Conservation (phyloP, 2,329 filamentous ascomycete genomes). For the Colletotrichum abscissum region DNA sequence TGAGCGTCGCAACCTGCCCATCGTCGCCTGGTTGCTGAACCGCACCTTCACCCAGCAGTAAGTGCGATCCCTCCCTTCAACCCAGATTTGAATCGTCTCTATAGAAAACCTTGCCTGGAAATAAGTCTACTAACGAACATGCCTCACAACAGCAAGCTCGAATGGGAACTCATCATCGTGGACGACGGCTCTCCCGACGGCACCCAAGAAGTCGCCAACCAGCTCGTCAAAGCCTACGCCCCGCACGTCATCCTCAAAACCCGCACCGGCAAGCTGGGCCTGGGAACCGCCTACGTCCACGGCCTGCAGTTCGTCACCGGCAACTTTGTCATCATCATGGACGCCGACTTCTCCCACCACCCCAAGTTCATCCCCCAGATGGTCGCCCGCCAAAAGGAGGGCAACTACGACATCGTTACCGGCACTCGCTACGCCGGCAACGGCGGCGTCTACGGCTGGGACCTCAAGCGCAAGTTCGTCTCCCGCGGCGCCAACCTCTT, state of each 20-base stretch:
- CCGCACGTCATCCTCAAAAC: slow-evolving; percentile 85
- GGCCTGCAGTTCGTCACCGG: slow-evolving; percentile 90
- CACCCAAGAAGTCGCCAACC: slow-evolving; percentile 88
- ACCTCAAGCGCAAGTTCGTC: slow-evolving; percentile 88
- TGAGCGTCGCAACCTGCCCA: slow-evolving; percentile 95
- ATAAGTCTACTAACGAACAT: not conserved
- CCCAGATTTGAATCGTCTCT: too few relatives aligned
- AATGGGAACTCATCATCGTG: slow-evolving; percentile 98
- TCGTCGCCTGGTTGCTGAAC: slow-evolving; percentile 94
- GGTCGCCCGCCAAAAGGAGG: slow-evolving; percentile 81
- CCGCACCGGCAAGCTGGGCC: slow-evolving; percentile 94
- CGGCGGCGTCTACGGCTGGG: slow-evolving; percentile 95
- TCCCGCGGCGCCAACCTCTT: slow-evolving; percentile 93
- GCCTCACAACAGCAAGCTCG: slow-evolving; percentile 74
- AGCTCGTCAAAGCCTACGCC: slow-evolving; percentile 88
- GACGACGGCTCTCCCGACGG: slow-evolving; percentile 98
- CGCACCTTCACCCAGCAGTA: slow-evolving; percentile 91
- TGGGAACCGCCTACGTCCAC: slow-evolving; percentile 96
- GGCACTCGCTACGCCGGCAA: slow-evolving; percentile 93
- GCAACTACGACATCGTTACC: slow-evolving; percentile 94
- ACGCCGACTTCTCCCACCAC: slow-evolving; percentile 99
- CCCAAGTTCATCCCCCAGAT: slow-evolving; percentile 98
- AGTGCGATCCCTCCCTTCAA: slow-evolving; percentile 41
- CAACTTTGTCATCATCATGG: slow-evolving; percentile 99
- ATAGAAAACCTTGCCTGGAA: too few relatives aligned